Conservation (phyloP, 805 yeast species). For the Candida namnaoensis region DNA sequence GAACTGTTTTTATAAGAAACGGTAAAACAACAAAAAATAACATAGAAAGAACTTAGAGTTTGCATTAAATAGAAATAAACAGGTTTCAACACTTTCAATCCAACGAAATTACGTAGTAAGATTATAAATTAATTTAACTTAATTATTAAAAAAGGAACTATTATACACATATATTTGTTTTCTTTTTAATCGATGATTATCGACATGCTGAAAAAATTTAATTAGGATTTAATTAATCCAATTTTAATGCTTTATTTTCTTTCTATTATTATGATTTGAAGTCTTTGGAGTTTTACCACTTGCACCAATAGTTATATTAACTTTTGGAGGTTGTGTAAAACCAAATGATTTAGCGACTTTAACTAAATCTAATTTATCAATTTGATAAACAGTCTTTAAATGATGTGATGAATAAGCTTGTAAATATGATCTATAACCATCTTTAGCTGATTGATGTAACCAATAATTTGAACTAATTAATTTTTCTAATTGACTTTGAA, state of each 20-base stretch:
- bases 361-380: slow-evolving; percentile 86
- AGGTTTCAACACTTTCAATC: too few relatives aligned
- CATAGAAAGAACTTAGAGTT: too few relatives aligned
- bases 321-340: slow-evolving; percentile 92
- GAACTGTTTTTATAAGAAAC: too few relatives aligned
- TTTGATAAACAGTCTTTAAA: slow-evolving; percentile 91
- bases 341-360: slow-evolving; percentile 96
- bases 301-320: slow-evolving; percentile 91
- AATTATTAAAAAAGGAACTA: too few relatives aligned
- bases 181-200: too few relatives aligned
- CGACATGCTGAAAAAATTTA: too few relatives aligned
- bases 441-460: slow-evolving; percentile 93
- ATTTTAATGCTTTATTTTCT: slow-evolving; percentile 6
- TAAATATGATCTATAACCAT: slow-evolving; percentile 92
- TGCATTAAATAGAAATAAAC: too few relatives aligned
- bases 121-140: too few relatives aligned
- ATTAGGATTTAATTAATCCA: too few relatives aligned
- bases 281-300: slow-evolving; percentile 55
- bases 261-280: slow-evolving; percentile 3
- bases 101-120: too few relatives aligned
- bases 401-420: slow-evolving; percentile 98
- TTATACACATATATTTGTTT: too few relatives aligned
- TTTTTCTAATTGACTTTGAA: slow-evolving; percentile 88
- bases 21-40: too few relatives aligned
- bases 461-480: slow-evolving; percentile 86